Base-by-base conservation (phyloP, 2,329 filamentous ascomycete genomes). In the Fonsecaea monophora region DNA sequence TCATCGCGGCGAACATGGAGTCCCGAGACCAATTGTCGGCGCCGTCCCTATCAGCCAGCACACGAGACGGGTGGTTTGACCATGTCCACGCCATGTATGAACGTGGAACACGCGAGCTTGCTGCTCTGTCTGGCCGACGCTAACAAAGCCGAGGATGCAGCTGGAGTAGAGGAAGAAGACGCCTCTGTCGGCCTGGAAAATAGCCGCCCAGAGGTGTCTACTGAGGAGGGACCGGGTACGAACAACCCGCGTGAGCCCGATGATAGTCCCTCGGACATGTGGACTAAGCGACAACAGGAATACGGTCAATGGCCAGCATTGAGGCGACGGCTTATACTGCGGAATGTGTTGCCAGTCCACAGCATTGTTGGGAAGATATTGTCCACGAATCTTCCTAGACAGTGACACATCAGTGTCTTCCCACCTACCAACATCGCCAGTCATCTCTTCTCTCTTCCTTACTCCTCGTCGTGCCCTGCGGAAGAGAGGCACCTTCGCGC, bases 1-100 rank as follows among this genome's bases (percentile, higher is more conserved):
- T 77, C 74, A 77, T 74, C 3, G 76, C 75, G n/a, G 73, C 72
- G 48, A 72, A 77, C 66, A 78, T 75, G 1, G 76, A 75, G 13
- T 75, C 72, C 76, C 76, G 77, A 1, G 71, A 70, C 76, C 76
- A 78, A 58, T 77, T 74, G 2, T 77, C 75, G 1, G 76, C 75
- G 5, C 75, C 76, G 5, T 77, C 73, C 76, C 77, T 77, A 38
- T 75, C 73, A 21, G 21, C 21, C 21, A 21, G 21, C 21, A 1
- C 21, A 21, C 21, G 21, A 1, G 21, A 21, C 21, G 21, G 21
- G 21, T 21, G 1, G 21, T 21, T 21, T 21, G 21, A 21, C 21
- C 21, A 21, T 21, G 21, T 21, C 21, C 21, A 21, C 21, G 21
- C 21, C 21, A 21, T 21, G 1, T 21, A 21, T 21, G 21, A 21